A percentile compares a stretch with the other conserved stretches of the same genome.
Conservation (phyloP, 2,329 filamentous ascomycete species). For the Talaromyces sp. region DNA sequence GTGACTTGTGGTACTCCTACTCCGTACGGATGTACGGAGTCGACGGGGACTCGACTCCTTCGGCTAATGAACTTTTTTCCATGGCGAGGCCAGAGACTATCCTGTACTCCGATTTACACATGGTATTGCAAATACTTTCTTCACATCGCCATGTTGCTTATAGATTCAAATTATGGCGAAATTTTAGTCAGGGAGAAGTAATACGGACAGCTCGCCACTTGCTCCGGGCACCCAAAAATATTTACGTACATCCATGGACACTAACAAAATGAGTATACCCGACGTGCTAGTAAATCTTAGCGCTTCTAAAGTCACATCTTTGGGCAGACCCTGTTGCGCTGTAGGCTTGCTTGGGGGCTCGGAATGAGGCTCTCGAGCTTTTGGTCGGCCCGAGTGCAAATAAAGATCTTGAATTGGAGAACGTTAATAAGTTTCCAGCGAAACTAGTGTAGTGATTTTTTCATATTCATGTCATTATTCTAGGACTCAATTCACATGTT, state of each 20-base stretch:
- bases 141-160: background rate
- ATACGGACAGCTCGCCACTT: background rate
- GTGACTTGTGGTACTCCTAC: background rate
- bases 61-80: constrained; percentile 3
- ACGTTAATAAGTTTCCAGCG: background rate
- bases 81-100: background rate
- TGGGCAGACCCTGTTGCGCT: background rate
- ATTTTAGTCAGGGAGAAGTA: background rate
- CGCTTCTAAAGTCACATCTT: background rate
- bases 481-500: background rate
- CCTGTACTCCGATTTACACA: background rate
- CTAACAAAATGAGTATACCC: background rate
- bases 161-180: background rate
- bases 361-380: background rate
- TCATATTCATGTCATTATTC: background rate
- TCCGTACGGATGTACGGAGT: background rate
- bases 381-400: background rate
- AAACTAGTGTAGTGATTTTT: background rate
- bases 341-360: background rate
- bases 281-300: background rate
- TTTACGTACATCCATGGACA: background rate
- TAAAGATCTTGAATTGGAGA: background rate
- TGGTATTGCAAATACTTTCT: background rate
- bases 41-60: background rate
- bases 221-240: background rate